Base-by-base conservation (phyloP, 768 basidiomycete genomes). In the Nidula microcarpa region DNA sequence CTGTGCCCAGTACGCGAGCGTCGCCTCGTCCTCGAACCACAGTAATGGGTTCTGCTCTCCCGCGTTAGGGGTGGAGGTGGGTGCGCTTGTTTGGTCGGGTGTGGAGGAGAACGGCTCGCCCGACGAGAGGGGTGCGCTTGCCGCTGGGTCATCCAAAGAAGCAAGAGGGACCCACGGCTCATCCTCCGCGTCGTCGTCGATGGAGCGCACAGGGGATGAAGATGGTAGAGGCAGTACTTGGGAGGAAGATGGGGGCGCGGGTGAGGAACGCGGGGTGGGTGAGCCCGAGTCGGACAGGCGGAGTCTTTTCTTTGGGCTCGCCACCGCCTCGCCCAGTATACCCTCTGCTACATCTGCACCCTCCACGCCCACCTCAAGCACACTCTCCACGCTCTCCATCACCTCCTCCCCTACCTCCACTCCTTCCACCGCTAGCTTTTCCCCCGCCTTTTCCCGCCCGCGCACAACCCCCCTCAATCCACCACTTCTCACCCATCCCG, bases 401-500 rank as follows among this genome's bases (percentile, higher is more conserved):
- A 10, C 23, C 14, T n/a, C 23, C 23, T 10, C 44, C 13, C 23
- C 14, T 14, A 18, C 23, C 3, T 4, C 23, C 14, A 8, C 14
- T 10, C n/a, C 23, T 23, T 33, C 39, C 16, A 2, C 50, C 9
- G 4, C 50, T 13, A 32, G 13, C 48, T 16, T 33, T 8, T 34
- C 51, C 6, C 53, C 41, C 7, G 32, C 53, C 8, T 33, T 35
- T 16, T 44, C 55, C 13, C 17, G 47, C 18, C 35, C 4, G 43
- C 39, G n/a, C 14, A 53, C 37, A 8, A 55, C 53, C 3, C 49
- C 51, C 14, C 67, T 37, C 17, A 87, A 65, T 0, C 85, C 85
- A 1, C 86, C 85, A 32, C 62, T 59, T 14, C 77, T 74, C 52
- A 89, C 74, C 89, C 89, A 90, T 16, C 75, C 80, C 0, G 86